A percentile compares a stretch with the other conserved stretches of the same genome.
These are phyloP conservation scores for Zalerion maritima DNA, from an alignment of 495 filamentous ascomycete genomes.

Conservation along the genomic window DNA sequence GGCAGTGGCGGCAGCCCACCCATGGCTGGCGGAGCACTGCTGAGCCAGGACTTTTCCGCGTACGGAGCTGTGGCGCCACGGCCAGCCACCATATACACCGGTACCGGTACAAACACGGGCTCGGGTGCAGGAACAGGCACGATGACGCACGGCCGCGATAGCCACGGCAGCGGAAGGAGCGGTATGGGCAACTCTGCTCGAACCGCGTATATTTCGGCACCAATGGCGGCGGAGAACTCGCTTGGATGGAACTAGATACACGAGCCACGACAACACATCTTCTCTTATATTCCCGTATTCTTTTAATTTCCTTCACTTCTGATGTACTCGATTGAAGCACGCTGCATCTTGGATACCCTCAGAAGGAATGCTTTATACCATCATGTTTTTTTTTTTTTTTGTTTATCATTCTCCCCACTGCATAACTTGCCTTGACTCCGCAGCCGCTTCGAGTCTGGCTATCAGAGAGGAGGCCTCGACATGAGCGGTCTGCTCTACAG, in stretches of 20 bases:
- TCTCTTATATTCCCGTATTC: conserved; percentile 12
- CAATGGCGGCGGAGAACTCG: conserved; percentile 94
- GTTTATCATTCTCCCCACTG: too few relatives aligned
- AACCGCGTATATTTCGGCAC: conserved; percentile 57
- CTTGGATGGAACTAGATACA: conserved; percentile 83
- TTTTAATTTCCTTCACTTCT: conserved; percentile 1
- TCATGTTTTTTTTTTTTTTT: conserved; percentile 14
- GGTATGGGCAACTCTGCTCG: conserved; percentile 60
- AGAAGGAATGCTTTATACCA: conserved; percentile 6
- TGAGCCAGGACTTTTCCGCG: conserved; percentile 32
- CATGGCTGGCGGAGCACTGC: conserved; percentile 37
- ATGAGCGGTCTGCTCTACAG: conserved; percentile 11
- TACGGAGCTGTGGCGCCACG: conserved; percentile 27
- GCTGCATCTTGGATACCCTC: conserved; percentile 5
- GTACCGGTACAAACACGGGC: conserved; percentile 7
- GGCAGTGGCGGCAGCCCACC: conserved; percentile 38
- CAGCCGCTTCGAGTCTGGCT: too few relatives aligned
- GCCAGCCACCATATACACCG: conserved; percentile 8
- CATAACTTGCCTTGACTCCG: conserved; percentile 9
- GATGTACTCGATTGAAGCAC: too few relatives aligned
- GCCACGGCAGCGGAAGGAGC: conserved; percentile 55
- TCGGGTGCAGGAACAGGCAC: conserved; percentile 20
- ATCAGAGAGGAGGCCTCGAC: conserved; percentile 14
- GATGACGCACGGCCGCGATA: conserved; percentile 44
- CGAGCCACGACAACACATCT: conserved; percentile 17